Conservation (phyloP, 768 basidiomycete species). For the Peribolospora kevripleyi region DNA sequence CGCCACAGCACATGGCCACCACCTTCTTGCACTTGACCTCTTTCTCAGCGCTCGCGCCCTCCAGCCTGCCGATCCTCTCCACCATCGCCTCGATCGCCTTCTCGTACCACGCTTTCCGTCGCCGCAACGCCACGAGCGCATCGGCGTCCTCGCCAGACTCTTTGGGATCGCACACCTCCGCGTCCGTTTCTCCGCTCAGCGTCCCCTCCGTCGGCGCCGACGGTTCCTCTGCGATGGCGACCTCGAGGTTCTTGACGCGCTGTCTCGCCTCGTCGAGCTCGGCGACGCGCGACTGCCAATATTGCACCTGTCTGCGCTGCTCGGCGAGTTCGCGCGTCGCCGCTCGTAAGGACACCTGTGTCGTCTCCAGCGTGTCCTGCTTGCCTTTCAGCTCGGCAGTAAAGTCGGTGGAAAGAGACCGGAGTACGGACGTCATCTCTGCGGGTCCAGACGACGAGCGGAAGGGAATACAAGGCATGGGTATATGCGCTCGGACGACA, state of each 20-base stretch:
- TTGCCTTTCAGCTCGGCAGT: constrained; percentile 59
- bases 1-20: constrained; percentile 64
- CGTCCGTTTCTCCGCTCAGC: not conserved
- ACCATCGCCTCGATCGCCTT: constrained; percentile 52
- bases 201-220: not conserved
- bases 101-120: constrained; percentile 61
- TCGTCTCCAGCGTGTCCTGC: constrained; percentile 64
- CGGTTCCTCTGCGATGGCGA: constrained; percentile 42
- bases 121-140: constrained; percentile 38
- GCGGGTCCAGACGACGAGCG: not conserved
- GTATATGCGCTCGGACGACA: not conserved
- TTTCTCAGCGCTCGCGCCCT: constrained; percentile 63
- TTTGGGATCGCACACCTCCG: constrained; percentile 24
- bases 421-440: constrained; percentile 74
- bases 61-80: constrained; percentile 39
- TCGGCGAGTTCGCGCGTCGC: constrained; percentile 77
- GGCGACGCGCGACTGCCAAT: constrained; percentile 44
- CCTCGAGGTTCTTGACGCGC: constrained; percentile 59
- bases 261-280: constrained; percentile 63
- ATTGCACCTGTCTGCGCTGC: constrained; percentile 58
- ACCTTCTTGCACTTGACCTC: constrained; percentile 80
- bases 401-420: constrained; percentile 53
- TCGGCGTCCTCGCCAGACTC: constrained; percentile 1
- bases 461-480: constrained; percentile 1
- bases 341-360: constrained; percentile 60